Evolutionary conservation across 495 filamentous ascomycete species (phyloP).

Genomic region (Podospora fimiseda): DNA sequence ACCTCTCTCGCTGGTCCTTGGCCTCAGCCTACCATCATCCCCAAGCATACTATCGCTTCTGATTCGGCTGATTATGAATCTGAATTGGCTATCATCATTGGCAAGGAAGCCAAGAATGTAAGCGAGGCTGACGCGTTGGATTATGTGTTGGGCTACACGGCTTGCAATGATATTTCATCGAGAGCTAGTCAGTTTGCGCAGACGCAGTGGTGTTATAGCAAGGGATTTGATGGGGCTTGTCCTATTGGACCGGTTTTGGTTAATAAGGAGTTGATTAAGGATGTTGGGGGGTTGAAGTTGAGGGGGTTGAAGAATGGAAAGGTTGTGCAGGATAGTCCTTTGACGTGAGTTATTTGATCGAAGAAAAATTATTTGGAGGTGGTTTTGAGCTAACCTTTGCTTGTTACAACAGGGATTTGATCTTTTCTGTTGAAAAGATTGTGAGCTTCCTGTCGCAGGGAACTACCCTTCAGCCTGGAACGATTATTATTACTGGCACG

Average conservation of each 20-base stretch:
- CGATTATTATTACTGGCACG: slow-evolving; percentile 43
- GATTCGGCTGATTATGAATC: slow-evolving; percentile 42
- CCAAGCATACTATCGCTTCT: slow-evolving; percentile 34
- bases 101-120: slow-evolving; percentile 41
- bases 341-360: slow-evolving; percentile 37
- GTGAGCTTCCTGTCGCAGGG: slow-evolving; percentile 45
- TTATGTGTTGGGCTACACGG: slow-evolving; percentile 43
- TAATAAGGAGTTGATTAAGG: slow-evolving; percentile 44
- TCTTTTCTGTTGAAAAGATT: slow-evolving; percentile 40
- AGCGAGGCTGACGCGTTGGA: slow-evolving; percentile 38
- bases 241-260: slow-evolving; percentile 52
- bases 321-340: slow-evolving; percentile 42
- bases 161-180: slow-evolving; percentile 42
- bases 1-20: slow-evolving; percentile 38
- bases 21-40: slow-evolving; percentile 41
- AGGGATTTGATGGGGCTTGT: slow-evolving; percentile 42
- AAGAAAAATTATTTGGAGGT: not conserved
- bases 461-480: slow-evolving; percentile 41
- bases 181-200: slow-evolving; percentile 38
- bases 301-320: slow-evolving; percentile 43
- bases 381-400: slow-evolving; percentile 6
- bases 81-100: slow-evolving; percentile 43
- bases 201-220: slow-evolving; percentile 44
- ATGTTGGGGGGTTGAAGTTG: slow-evolving; percentile 31
- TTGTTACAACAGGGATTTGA: slow-evolving; percentile 32